These are phyloP conservation scores for Senna tora DNA, from an alignment of 306 rosid species.

Conservation along the genomic window DNA sequence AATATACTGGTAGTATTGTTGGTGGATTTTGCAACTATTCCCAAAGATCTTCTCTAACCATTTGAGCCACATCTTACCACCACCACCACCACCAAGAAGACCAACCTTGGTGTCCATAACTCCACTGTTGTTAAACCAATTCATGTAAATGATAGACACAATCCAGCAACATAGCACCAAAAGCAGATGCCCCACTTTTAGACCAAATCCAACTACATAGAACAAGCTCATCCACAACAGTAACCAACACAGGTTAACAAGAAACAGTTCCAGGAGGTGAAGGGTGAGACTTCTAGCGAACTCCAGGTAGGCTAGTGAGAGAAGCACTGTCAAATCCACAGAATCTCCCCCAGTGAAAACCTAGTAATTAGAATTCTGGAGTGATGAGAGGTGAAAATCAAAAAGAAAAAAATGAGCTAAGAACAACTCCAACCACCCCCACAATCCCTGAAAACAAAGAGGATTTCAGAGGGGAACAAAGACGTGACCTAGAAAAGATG, in stretches of 20 bases:
- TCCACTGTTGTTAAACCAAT: slow-evolving; percentile 63
- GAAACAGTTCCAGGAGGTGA: slow-evolving; percentile 52
- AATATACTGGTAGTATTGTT: slow-evolving; percentile 56
- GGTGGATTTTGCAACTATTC: slow-evolving; percentile 49
- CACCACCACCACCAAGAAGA: slow-evolving; percentile 53
- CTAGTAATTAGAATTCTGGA: slow-evolving; percentile 42
- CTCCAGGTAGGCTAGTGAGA: slow-evolving; percentile 42
- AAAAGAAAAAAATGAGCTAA: slow-evolving; percentile 32
- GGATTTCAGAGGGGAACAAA: slow-evolving; percentile 20
- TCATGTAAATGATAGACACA: slow-evolving; percentile 68
- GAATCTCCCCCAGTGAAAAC: slow-evolving; percentile 51
- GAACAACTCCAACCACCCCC: slow-evolving; percentile 37
- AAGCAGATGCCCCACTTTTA: slow-evolving; percentile 83
- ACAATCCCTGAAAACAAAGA: slow-evolving; percentile 43
- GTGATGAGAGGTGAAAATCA: slow-evolving; percentile 34
- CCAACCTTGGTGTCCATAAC: slow-evolving; percentile 65
- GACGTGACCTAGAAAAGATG: slow-evolving; percentile 55
- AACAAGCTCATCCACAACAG: slow-evolving; percentile 80
- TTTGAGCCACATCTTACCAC: slow-evolving; percentile 58
- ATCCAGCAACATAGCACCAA: slow-evolving; percentile 77
- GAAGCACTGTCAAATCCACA: slow-evolving; percentile 66
- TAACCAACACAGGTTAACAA: slow-evolving; percentile 57
- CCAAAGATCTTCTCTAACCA: slow-evolving; percentile 71
- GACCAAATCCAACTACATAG: slow-evolving; percentile 80
- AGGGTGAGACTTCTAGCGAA: slow-evolving; percentile 51